These are phyloP conservation scores for Blepharisma japonicum DNA, from an alignment of 73 alveolate species.

Conservation along the genomic window DNA sequence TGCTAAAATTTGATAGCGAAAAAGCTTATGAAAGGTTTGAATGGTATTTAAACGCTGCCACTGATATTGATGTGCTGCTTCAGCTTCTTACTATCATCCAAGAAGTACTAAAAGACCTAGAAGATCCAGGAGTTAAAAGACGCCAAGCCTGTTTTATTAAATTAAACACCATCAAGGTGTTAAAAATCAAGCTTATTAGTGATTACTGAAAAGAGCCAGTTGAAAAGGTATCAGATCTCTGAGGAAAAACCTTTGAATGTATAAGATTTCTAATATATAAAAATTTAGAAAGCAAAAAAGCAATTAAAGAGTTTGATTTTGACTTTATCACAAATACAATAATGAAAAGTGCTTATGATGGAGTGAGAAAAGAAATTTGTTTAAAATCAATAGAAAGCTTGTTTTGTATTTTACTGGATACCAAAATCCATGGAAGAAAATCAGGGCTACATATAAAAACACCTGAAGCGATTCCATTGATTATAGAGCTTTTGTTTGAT, in stretches of 20 bases:
- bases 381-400: conserved; percentile 20
- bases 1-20: too few species aligned
- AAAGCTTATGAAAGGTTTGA: neutral
- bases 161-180: neutral
- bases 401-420: neutral
- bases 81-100: neutral
- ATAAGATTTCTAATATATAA: neutral
- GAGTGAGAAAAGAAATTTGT: neutral
- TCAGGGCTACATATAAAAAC: neutral
- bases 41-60: neutral
- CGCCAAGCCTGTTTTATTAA: neutral
- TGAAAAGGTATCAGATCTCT: neutral
- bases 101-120: conserved; percentile 19
- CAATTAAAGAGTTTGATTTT: neutral
- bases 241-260: conserved; percentile 1
- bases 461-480: conserved; percentile 22
- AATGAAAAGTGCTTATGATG: neutral
- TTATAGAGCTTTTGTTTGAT: conserved; percentile 10
- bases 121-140: neutral
- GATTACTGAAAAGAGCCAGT: neutral
- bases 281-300: neutral
- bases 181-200: neutral
- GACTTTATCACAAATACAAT: neutral
- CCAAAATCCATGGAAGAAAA: neutral
- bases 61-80: neutral